phyloP scores from a whole-genome alignment of 441 rosid genomes.

The Adansonia madagascariensis region DNA sequence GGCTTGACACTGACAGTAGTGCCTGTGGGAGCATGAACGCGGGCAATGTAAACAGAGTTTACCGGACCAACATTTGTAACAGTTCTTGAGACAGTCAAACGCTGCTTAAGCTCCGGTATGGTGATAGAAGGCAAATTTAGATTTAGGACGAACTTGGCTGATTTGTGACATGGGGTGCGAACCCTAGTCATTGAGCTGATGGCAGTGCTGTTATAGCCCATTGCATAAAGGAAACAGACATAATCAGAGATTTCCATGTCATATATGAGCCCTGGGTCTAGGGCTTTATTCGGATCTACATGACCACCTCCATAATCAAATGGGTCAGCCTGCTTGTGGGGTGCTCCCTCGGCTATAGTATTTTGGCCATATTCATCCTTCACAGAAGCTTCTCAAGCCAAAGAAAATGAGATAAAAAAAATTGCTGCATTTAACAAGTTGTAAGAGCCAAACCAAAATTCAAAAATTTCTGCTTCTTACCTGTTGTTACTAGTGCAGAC shows the following conservation, averaged over 20 bases:
- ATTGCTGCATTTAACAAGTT: not conserved
- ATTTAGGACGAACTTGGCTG: slow-evolving; percentile 40
- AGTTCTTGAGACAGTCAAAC: slow-evolving; percentile 52
- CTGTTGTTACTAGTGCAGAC: slow-evolving; percentile 84
- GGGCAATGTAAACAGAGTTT: slow-evolving; percentile 50
- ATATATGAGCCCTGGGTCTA: slow-evolving; percentile 21
- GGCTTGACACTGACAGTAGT: slow-evolving; percentile 51
- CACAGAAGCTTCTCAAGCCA: slow-evolving; percentile 44
- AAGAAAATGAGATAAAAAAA: not conserved
- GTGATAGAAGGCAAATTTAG: slow-evolving; percentile 67
- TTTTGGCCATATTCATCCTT: slow-evolving; percentile 42
- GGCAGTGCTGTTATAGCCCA: slow-evolving; percentile 37
- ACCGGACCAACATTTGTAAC: slow-evolving; percentile 68
- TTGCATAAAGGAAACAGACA: slow-evolving; percentile 23
- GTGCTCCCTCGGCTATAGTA: slow-evolving; percentile 54
- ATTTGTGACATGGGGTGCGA: slow-evolving; percentile 38
- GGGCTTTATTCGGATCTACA: slow-evolving; percentile 28
- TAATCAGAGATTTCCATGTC: slow-evolving; percentile 22
- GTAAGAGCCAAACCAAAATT: not conserved
- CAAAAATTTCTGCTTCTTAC: slow-evolving; percentile 31
- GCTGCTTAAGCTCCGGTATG: slow-evolving; percentile 56
- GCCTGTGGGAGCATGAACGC: slow-evolving; percentile 53
- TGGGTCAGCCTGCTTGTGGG: slow-evolving; percentile 54
- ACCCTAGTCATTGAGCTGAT: slow-evolving; percentile 42
- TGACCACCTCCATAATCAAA: slow-evolving; percentile 32